Conservation (phyloP, 108 stramenopile genomes). For the Phaeodactylum tricornutum region DNA sequence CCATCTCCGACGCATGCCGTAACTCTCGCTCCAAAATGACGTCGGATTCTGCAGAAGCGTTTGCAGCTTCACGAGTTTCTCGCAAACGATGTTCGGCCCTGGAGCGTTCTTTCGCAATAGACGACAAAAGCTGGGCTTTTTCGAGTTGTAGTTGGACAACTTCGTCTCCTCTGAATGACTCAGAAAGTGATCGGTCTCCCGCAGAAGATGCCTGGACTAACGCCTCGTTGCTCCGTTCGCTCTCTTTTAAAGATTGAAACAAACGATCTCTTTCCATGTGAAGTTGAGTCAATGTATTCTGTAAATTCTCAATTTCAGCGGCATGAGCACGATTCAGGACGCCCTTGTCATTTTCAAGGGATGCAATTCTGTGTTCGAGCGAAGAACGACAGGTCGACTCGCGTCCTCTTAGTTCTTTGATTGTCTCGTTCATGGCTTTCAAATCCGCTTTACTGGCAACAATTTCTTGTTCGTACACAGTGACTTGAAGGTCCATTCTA, state of each 20-base stretch:
- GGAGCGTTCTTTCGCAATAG: slow-evolving; percentile 42
- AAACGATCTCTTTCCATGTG: slow-evolving; percentile 59
- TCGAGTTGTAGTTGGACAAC: slow-evolving; percentile 52
- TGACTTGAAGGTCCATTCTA: slow-evolving; percentile 42
- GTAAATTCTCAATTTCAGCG: slow-evolving; percentile 40
- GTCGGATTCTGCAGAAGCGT: slow-evolving; percentile 52
- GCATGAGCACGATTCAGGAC: slow-evolving; percentile 36
- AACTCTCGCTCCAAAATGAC: slow-evolving; percentile 60
- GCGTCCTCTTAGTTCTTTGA: slow-evolving; percentile 53
- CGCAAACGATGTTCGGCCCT: slow-evolving; percentile 53
- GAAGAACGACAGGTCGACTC: slow-evolving; percentile 52
- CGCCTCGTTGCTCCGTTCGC: slow-evolving; percentile 58
- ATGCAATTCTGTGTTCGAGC: slow-evolving; percentile 58
- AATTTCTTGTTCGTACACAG: slow-evolving; percentile 65
- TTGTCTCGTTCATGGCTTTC: slow-evolving; percentile 45
- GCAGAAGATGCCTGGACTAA: slow-evolving; percentile 21
- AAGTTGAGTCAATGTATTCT: slow-evolving; percentile 47
- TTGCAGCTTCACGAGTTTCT: slow-evolving; percentile 55
- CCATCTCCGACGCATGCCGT: slow-evolving; percentile 42
- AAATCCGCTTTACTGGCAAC: slow-evolving; percentile 59
- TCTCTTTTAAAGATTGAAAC: slow-evolving; percentile 49
- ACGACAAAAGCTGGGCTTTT: slow-evolving; percentile 59
- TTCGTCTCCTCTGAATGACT: slow-evolving; percentile 26
- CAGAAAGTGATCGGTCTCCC: slow-evolving; percentile 10
- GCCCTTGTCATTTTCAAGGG: slow-evolving; percentile 51